Conservation (phyloP, 371 early-diverging fungal genomes). For the Dinochytrium kinnereticum region DNA sequence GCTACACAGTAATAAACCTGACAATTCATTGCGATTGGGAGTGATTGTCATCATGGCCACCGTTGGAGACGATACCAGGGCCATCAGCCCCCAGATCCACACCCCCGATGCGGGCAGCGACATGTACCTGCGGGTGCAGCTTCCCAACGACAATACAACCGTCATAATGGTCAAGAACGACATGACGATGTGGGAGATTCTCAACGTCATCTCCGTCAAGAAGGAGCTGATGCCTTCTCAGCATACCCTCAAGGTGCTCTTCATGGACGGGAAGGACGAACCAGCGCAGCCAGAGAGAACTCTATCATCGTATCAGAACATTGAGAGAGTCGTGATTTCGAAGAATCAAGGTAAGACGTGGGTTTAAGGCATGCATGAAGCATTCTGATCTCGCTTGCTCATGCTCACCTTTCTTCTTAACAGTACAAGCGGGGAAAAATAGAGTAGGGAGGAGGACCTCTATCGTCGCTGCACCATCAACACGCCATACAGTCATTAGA, state of each 20-base stretch:
- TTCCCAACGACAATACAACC: slow-evolving; percentile 47
- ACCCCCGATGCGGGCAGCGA: slow-evolving; percentile 1
- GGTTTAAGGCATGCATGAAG: too few species aligned
- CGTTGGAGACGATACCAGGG: background rate
- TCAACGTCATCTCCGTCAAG: slow-evolving; percentile 41
- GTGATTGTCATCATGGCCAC: background rate
- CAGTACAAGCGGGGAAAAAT: background rate
- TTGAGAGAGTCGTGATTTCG: slow-evolving; percentile 33
- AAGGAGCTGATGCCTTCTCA: slow-evolving; percentile 44
- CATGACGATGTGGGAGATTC: slow-evolving; percentile 49
- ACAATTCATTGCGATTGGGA: too few species aligned
- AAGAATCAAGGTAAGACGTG: slow-evolving; percentile 14
- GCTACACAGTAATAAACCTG: too few species aligned
- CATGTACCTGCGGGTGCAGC: slow-evolving; percentile 43
- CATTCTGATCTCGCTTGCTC: too few species aligned
- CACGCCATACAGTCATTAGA: slow-evolving; percentile 24
- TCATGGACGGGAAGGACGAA: slow-evolving; percentile 38
- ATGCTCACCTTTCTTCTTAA: too few species aligned
- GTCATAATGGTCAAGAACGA: slow-evolving; percentile 41
- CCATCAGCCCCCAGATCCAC: background rate
- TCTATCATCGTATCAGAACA: slow-evolving; percentile 24
- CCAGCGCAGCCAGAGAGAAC: slow-evolving; percentile 28
- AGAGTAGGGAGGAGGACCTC: slow-evolving; percentile 30
- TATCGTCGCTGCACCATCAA: slow-evolving; percentile 34
- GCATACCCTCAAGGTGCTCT: slow-evolving; percentile 32